Evolutionary conservation across 2,329 filamentous ascomycete genomes (phyloP), one percentile per base, ranked within the genome.

Genomic region (Botrytis aclada): DNA sequence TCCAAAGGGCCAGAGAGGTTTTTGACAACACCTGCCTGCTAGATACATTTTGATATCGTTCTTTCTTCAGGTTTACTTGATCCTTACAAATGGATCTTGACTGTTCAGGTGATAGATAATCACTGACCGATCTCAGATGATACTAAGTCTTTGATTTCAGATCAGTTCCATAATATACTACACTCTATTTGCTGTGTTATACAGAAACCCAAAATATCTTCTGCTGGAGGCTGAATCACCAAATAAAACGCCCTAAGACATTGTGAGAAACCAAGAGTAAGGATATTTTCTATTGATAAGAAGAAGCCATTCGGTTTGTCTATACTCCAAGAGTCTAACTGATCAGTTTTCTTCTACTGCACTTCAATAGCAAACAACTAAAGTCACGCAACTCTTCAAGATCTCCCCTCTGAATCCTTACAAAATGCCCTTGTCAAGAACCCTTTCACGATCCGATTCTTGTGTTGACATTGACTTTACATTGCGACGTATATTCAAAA

Each of bases 381-480:
- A 14, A 45, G 45, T 5, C 32, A 67, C 45, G 4, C 18, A 60
- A 25, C 29, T 34, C 10, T 32, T 32, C 37, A 18, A 60, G 37
- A 25, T 9, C 54, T 32, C 29, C 45, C 32, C 5, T 39, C 51
- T 29, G 32, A 69, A 47, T 51, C 3, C 43, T 39, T 60, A 25
- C 45, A 74, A 69, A n/a, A 79, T 80, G 79, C 77, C 79, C 45
- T 78, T 87, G 70, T 80, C 82, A 60, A 83, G 85, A 75, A 82
- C 79, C 60, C 78, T 87, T 71, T 80, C 82, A 60, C 83, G 85
- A 76, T 82, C 81, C 67, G 83, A 84, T 73, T 88, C 86, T 61
- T 85, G 84, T 78, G 84, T 85, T 73, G 92, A 95, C 81, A 86
- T 94, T 74, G 91, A 92, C 75, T 94, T 93, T 80, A 93, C 92